Conservation (phyloP, 2,329 filamentous ascomycete species). For the Epichloe festucae region DNA sequence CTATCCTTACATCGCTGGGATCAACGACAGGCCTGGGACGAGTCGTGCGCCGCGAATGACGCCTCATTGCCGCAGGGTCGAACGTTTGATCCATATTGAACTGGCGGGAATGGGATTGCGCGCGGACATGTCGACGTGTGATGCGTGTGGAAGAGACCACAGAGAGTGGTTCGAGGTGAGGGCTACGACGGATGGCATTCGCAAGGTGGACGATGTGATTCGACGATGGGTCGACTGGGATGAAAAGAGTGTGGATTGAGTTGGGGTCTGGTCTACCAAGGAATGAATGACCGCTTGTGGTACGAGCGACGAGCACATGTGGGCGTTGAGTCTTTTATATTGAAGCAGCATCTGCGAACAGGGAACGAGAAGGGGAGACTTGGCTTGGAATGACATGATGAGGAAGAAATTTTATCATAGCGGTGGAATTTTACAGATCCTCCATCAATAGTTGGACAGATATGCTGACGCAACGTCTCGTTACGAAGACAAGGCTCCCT, state of each 20-base stretch:
- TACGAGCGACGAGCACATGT: neutral
- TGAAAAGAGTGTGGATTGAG: conserved; percentile 27
- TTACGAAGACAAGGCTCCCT: no score
- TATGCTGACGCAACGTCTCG: no score
- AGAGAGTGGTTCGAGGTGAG: conserved; percentile 92
- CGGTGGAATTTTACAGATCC: no score
- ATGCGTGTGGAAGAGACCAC: conserved; percentile 71
- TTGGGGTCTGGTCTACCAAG: neutral
- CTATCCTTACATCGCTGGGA: conserved; percentile 65
- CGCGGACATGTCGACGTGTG: conserved; percentile 46
- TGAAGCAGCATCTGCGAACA: no score
- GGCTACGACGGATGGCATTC: conserved; percentile 57
- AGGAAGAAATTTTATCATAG: no score
- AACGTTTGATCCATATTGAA: conserved; percentile 83
- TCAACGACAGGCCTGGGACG: conserved; percentile 13
- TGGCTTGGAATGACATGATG: no score
- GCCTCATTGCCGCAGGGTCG: conserved; percentile 75
- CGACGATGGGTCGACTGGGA: conserved; percentile 81
- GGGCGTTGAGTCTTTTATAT: neutral
- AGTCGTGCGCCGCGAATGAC: conserved; percentile 49
- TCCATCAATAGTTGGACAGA: no score
- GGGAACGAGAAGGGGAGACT: no score
- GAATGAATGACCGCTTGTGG: neutral
- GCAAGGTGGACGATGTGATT: conserved; percentile 54
- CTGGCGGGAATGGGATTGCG: conserved; percentile 50